Conservation (phyloP, 805 yeast species). For the Ogataea naganishii region DNA sequence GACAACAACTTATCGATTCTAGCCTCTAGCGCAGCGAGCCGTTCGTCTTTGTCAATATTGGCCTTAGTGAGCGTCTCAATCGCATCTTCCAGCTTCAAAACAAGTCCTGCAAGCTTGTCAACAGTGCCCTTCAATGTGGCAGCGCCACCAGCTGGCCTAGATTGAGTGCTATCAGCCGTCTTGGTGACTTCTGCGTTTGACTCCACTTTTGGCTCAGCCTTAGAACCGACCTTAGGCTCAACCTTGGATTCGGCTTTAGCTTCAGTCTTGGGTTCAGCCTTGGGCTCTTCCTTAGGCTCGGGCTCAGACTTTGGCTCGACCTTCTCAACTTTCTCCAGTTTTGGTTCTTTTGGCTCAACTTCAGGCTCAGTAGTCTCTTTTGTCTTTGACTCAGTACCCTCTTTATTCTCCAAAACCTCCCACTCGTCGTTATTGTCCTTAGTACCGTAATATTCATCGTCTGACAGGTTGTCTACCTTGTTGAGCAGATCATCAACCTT, state of each 20-base stretch:
- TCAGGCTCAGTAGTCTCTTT: constrained; percentile 2
- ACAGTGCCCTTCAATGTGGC: constrained; percentile 66
- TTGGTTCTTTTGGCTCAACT: constrained; percentile 3
- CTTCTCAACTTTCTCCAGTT: constrained; percentile 2
- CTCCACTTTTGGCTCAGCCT: constrained; percentile 4
- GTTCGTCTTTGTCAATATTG: constrained; percentile 58
- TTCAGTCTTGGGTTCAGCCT: constrained; percentile 9
- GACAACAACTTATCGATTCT: constrained; percentile 49
- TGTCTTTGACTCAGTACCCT: constrained; percentile 2
- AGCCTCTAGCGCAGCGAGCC: constrained; percentile 46
- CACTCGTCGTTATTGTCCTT: constrained; percentile 23
- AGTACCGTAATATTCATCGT: constrained; percentile 29
- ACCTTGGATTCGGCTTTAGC: constrained; percentile 6
- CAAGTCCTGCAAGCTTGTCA: constrained; percentile 54
- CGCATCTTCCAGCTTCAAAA: constrained; percentile 46
- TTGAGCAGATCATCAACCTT: constrained; percentile 38
- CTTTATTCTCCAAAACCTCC: constrained; percentile 10
- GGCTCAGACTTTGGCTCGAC: constrained; percentile 5
- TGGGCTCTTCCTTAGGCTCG: constrained; percentile 15
- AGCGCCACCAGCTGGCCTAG: constrained; percentile 30
- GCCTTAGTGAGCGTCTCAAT: constrained; percentile 42
- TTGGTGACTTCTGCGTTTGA: constrained; percentile 2
- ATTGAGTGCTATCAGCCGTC: constrained; percentile 4
- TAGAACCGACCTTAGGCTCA: constrained; percentile 7
- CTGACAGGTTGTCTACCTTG: constrained; percentile 31